Evolutionary conservation across 305 asterid species (phyloP).

Genomic region (Fraxinus latifolia): DNA sequence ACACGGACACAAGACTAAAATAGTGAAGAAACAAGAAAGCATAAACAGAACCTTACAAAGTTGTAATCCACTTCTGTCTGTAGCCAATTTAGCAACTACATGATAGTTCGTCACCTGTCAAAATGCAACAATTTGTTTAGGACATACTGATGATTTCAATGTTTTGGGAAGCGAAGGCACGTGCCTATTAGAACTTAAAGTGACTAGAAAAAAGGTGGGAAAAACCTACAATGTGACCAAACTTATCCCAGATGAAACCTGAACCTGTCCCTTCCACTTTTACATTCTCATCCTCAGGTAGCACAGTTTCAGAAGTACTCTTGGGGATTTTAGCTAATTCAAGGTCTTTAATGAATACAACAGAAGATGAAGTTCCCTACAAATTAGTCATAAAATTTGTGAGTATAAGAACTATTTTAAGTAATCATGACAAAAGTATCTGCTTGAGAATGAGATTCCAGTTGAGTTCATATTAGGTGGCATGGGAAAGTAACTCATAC

Average conservation of each 20-base stretch:
- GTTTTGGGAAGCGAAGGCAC: neutral
- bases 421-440: neutral
- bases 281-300: slow-evolving; percentile 45
- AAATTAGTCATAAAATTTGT: slow-evolving; percentile 1
- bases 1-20: slow-evolving; percentile 5
- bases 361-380: slow-evolving; percentile 74
- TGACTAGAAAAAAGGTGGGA: neutral
- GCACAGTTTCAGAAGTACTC: slow-evolving; percentile 27
- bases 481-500: neutral
- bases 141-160: neutral
- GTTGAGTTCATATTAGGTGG: neutral
- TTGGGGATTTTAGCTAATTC: slow-evolving; percentile 42
- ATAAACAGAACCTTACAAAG: slow-evolving; percentile 74
- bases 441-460: neutral
- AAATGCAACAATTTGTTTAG: slow-evolving; percentile 4
- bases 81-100: slow-evolving; percentile 71
- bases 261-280: slow-evolving; percentile 90
- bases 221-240: slow-evolving; percentile 81
- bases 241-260: slow-evolving; percentile 90
- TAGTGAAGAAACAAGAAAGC: neutral
- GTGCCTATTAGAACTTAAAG: neutral
- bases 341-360: slow-evolving; percentile 68
- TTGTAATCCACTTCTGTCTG: slow-evolving; percentile 70
- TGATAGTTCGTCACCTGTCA: slow-evolving; percentile 81
- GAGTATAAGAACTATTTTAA: neutral